Base-by-base conservation (phyloP, 2,329 filamentous ascomycete genomes). In the Colletotrichum aenigma region DNA sequence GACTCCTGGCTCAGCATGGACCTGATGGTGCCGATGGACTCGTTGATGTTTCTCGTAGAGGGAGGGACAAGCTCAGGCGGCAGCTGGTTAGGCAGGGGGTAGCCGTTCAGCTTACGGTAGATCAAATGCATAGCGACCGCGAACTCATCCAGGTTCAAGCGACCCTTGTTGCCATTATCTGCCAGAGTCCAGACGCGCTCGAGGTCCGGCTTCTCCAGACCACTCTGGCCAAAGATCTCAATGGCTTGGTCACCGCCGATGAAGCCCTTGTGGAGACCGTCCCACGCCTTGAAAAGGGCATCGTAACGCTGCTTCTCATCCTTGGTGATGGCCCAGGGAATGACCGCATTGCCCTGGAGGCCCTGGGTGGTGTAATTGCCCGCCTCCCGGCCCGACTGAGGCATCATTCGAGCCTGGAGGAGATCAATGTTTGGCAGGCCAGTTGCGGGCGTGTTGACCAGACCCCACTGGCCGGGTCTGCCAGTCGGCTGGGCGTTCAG, bases 111-210 rank as follows among this genome's bases (percentile, higher is more conserved):
- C 83, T 97, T 98, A 80, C 97, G 92, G 87, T 99, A 99, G 81
- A 99, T 99, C 85, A 99, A 88, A 89, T 99, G 97, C 97, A 99
- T 99, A 12, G 96, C 96, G 68, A 99, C 96, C 10, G 97, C 96
- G 82, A 99, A 99, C 82, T 99, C 97, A 83, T 99, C 97, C 81
- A 98, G 91, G 81, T 99, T 96, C 34, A 99, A 90, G 71, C 96
- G 94, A 21, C 97, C 97, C 84, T 97, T 97, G 85, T 99, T 98
- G 78, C 96, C 94, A 36, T 96, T 94, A 83, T 99, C 97, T 4
- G 96, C 94, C 74, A 99, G 88, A 12, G 97, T 98, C 97, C 97
- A 99, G 66, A 98, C 93, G 36, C 94, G 91, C 85, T 98, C 97
- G 48, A 99, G 88, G 79, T 98, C 97, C 30, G 93, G 88, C 85